Evolutionary conservation across 1,139 yeast species (phyloP).

Genomic region (Pichia sp.): DNA sequence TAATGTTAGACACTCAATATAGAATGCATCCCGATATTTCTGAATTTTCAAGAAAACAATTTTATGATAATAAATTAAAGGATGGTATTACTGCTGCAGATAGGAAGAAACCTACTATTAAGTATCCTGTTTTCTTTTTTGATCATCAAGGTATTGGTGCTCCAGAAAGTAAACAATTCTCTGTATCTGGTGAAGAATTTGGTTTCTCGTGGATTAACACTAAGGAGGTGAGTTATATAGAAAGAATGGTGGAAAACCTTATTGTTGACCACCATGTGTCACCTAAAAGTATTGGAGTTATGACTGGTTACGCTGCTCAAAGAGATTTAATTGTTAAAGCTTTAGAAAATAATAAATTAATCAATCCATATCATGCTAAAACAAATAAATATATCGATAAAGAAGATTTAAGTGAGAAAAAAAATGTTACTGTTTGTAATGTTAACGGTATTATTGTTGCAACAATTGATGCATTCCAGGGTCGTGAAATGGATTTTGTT

Average conservation of each 20-base stretch:
- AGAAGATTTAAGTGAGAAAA: conserved; percentile 24
- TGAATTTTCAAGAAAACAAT: conserved; percentile 52
- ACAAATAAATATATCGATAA: conserved; percentile 36
- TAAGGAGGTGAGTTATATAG: conserved; percentile 45
- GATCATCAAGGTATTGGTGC: conserved; percentile 20
- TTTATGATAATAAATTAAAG: conserved; percentile 47
- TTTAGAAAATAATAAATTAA: conserved; percentile 43
- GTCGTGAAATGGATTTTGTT: conserved; percentile 88
- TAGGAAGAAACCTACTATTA: conserved; percentile 28
- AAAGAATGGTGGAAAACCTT: conserved; percentile 42
- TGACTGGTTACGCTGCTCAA: conserved; percentile 71
- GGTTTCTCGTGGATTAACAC: conserved; percentile 32
- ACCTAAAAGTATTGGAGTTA: conserved; percentile 51
- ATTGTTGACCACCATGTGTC: conserved; percentile 49
- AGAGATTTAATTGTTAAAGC: conserved; percentile 52
- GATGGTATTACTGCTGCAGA: conserved; percentile 56
- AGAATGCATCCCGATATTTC: conserved; percentile 66
- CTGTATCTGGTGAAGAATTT: conserved; percentile 21
- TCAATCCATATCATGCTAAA: conserved; percentile 49
- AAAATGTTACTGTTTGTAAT: conserved; percentile 40
- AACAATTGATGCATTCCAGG: conserved; percentile 94
- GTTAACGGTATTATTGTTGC: conserved; percentile 66
- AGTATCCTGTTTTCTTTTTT: conserved; percentile 26
- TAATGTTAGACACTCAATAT: conserved; percentile 67
- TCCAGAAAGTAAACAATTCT: conserved; percentile 19